Base-by-base conservation (phyloP, 2,329 filamentous ascomycete species). In the Sclerotinia sclerotiorum region DNA sequence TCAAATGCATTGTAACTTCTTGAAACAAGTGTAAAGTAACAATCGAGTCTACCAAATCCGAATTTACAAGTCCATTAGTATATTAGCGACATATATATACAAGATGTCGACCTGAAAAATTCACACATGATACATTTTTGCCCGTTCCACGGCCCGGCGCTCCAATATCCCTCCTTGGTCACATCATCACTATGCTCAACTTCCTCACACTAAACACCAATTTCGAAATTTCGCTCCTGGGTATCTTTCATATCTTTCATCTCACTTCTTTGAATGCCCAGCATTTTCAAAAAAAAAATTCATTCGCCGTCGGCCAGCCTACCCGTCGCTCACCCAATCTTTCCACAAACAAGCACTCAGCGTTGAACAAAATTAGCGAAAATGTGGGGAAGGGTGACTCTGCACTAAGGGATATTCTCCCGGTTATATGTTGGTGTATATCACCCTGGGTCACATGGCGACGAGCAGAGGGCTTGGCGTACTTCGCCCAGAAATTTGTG, bases 281-380 rank as follows among this genome's bases (percentile, higher is more conserved):
- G 35, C 19, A 39, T 3, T 21, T 21, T 6, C 19, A 27, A 19
- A 54, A 55, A 67, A 24, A 51, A 35, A n/a, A 35, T 35, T 7
- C 5, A 35, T 35, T 8, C 46, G 24, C 65, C 65, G 65, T 67
- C 65, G 65, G 65, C 46, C 65, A 67, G 65, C 19, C 42, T 21
- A 62, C 17, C 65, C 65, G 44, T 24, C 4, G 8, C 21, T 6
- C 21, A n/a, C 3, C 6, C 7, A 24, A 46, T 61, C 46, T 61
- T 67, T 62, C 65, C 65, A 62, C 55, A 44, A 61, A 61, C 46
- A 44, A 52, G n/a, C 24, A 19, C 17, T 11, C 8, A 54, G 21
- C 2, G 5, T 24, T 51, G 13, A 2, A 10, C 11, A 10, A 24
- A n/a, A 2, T 6, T 2, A 8, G 29, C 21, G 7, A 24, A 39